Conservation (phyloP, 495 filamentous ascomycete genomes). For the Cercophora newfieldiana region DNA sequence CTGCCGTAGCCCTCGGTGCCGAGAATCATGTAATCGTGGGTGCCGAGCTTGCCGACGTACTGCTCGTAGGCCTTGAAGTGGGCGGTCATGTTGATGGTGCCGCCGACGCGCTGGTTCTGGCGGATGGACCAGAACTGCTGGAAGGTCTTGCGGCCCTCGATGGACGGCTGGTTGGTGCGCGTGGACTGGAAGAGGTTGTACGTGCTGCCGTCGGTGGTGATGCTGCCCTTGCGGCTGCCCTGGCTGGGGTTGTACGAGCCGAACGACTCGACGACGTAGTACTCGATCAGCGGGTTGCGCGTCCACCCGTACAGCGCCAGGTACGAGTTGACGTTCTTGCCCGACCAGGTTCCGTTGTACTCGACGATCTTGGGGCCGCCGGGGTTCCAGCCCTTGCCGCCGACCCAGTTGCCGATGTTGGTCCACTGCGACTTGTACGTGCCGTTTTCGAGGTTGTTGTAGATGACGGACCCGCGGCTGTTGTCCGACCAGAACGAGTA, state of each 20-base stretch:
- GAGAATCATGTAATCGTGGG: constrained; percentile 60
- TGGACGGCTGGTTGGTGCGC: constrained; percentile 59
- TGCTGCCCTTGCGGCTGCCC: constrained; percentile 52
- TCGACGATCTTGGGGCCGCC: constrained; percentile 51
- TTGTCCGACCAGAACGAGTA: constrained; percentile 66
- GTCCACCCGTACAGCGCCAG: constrained; percentile 64
- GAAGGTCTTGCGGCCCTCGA: constrained; percentile 57
- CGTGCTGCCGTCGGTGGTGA: constrained; percentile 58
- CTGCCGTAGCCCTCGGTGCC: constrained; percentile 60
- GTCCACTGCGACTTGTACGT: constrained; percentile 56
- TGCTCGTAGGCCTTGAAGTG: constrained; percentile 47
- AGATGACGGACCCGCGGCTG: constrained; percentile 52
- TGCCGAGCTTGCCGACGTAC: constrained; percentile 44
- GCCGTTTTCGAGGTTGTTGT: constrained; percentile 55
- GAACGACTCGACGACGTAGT: constrained; percentile 59
- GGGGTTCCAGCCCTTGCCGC: constrained; percentile 64
- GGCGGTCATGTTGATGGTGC: constrained; percentile 48
- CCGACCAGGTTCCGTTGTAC: constrained; percentile 51
- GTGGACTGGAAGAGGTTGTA: constrained; percentile 65
- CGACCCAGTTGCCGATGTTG: constrained; percentile 58
- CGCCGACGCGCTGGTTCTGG: constrained; percentile 43
- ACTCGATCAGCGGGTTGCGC: constrained; percentile 56
- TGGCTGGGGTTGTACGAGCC: constrained; percentile 57
- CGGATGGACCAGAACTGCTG: constrained; percentile 60
- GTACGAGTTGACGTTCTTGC: constrained; percentile 53